Base-by-base conservation (phyloP, 202 grass and related monocot species). In the Carex sylvatica region DNA sequence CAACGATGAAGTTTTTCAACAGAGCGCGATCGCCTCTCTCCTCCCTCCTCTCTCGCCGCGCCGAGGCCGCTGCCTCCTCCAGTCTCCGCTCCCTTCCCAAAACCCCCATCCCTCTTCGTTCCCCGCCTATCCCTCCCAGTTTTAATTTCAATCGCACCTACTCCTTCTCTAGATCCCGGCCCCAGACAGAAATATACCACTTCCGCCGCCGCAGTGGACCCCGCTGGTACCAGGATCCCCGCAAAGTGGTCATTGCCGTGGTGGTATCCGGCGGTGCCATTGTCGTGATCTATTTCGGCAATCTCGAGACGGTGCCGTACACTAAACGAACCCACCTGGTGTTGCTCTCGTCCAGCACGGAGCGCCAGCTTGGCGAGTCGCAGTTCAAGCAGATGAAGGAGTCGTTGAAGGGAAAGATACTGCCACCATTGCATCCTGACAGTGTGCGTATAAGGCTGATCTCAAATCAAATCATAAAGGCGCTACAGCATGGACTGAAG, bases 341-440 rank as follows among this genome's bases (percentile, higher is more conserved):
- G 55, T 67, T 95, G 82, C 31, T 98, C 74, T 86, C 90, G 44
- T 87, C 92, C 20, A 26, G 38, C 76, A 59, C 86, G 71, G 95
- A 98, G 92, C 90, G 90, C 28, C 89, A 90, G 82, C 92, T 98
- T 18, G 95, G 95, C 18, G 89, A 95, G 75, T 59, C 87, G 75
- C 80, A 89, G 76, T 98, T 95, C 80, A 62, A 82, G 5, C 11
- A 87, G 5, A 83, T 95, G 23, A 98, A 98, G 92, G 74, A 77
- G 68, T 3, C 85, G 9, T 83, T 91, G 18, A 88, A 71, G 46
- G 84, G 87, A 60, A 93, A 90, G 92, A 91, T 98, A 73, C 89
- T 98, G 20, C 89, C 95, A 26, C 86, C 90, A 60, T 86, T 98
- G 89, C 92, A 98, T 89, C 95, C 95, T n/a, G 95, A 98, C 30